phyloP scores from a whole-genome alignment of 192 early-diverging fungal species.

The Rhizophlyctis rosea region DNA sequence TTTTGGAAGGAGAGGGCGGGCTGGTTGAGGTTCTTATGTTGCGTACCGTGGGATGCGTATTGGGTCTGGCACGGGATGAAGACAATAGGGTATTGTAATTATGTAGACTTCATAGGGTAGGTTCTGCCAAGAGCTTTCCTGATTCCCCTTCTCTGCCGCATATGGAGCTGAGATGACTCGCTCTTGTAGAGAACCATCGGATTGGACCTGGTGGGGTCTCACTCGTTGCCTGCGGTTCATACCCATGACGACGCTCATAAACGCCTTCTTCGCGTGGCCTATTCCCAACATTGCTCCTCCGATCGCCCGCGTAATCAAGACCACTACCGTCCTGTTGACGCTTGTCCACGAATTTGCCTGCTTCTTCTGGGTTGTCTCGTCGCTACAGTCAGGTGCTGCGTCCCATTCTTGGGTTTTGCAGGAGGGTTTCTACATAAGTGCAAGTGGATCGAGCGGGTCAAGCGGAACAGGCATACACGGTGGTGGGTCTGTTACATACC shows the following conservation, averaged over 20 bases:
- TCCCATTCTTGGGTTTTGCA: conserved; percentile 12
- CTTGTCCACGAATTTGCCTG: conserved; percentile 13
- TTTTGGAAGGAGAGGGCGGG: conserved; percentile 7
- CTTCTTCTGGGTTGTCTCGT: conserved; percentile 17
- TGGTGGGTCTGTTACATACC: too few species aligned
- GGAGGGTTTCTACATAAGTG: background rate
- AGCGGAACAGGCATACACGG: too few species aligned
- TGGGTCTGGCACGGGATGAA: background rate
- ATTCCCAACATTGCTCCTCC: conserved; percentile 1
- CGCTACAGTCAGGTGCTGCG: background rate
- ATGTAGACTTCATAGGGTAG: background rate
- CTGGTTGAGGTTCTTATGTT: background rate
- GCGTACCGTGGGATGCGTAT: conserved; percentile 13
- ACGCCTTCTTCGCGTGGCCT: background rate
- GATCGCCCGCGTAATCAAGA: conserved; percentile 19
- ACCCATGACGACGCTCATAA: conserved; percentile 11
- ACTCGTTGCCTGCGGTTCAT: conserved; percentile 22
- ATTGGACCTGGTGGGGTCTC: conserved; percentile 8
- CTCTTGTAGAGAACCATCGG: background rate
- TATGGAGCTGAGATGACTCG: too few species aligned
- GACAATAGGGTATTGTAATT: background rate
- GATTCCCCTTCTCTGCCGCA: background rate
- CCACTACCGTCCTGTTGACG: conserved; percentile 4
- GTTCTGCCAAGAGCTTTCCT: background rate
- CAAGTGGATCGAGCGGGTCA: too few species aligned